Evolutionary conservation across 1,139 yeast species (phyloP), one percentile per base, ranked within the genome.

Genomic region (Saccharomyces hybrid): DNA sequence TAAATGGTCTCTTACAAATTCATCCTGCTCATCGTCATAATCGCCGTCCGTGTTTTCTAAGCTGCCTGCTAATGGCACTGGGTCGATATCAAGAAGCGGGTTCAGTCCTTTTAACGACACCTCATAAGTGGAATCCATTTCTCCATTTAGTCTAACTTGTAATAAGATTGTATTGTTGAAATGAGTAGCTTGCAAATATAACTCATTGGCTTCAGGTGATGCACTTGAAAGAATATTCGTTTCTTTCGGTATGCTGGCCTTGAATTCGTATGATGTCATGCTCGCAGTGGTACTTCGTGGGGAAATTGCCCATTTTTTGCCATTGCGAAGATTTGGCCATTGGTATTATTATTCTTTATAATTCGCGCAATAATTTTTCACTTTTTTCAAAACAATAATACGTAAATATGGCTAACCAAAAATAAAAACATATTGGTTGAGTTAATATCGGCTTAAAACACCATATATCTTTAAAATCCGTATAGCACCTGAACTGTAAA

Each of bases 121-220:
- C 31, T 74, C 77, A 51, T 71, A 73, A 1, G 75, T 69, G 5
- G 71, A 62, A 59, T 76, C 77, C 53, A 71, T 61, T 55, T 76
- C 76, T 1, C 79, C 79, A 59, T 75, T 66, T 50, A 63, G 55
- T 7, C 72, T 56, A 1, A 76, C 51, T 31, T 68, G 69, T 2
- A 76, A 48, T 2, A 76, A 52, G 1, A 70, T 54, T 49, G 70
- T 71, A 56, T 68, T 65, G 27, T 55, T 51, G 51, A 67, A 68
- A 55, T 67, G 69, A 7, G 52, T 50, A 2, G 68, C 64, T 32
- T 51, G 51, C 47, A 51, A 46, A 20, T 26, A 26, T 14, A 34
- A 34, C 6, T 34, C 42, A 34, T 34, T 34, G 20, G 8, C 20
- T 1, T 34, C 23, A 11, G 42, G 8, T 34, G 42, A 16, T 8